phyloP scores from a whole-genome alignment of 192 early-diverging fungal species.

The Piromyces finnis region DNA sequence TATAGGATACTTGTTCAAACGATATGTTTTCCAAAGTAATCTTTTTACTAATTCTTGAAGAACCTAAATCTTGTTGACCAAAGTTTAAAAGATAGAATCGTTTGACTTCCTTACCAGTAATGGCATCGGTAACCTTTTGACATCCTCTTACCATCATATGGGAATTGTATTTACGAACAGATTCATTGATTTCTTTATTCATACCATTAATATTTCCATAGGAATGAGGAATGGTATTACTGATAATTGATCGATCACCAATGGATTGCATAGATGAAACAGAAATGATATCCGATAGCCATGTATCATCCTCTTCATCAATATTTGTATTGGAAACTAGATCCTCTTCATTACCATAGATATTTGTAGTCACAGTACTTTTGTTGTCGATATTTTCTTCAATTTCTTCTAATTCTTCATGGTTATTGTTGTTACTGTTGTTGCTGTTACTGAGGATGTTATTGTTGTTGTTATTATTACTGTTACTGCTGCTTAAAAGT shows the following conservation, averaged over 20 bases:
- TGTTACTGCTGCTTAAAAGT: too few relatives aligned
- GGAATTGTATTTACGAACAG: not conserved
- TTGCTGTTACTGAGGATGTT: not conserved
- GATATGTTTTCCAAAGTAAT: conserved; percentile 37
- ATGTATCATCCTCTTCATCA: not conserved
- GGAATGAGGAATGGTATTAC: not conserved
- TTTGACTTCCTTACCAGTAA: conserved; percentile 15
- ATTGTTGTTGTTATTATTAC: too few relatives aligned
- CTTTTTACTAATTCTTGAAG: conserved; percentile 32
- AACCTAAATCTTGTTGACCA: conserved; percentile 57
- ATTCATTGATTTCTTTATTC: not conserved
- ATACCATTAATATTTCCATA: not conserved
- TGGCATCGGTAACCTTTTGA: conserved; percentile 26
- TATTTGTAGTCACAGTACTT: not conserved
- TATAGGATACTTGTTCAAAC: conserved; percentile 34
- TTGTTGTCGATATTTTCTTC: not conserved
- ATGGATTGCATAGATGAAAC: not conserved
- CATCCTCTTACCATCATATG: conserved; percentile 40
- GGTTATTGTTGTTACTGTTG: too few relatives aligned
- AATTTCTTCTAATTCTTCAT: not conserved
- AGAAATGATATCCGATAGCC: not conserved
- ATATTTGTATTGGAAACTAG: not conserved
- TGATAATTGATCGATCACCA: not conserved
- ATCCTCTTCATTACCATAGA: not conserved
- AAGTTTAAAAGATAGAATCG: conserved; percentile 58